phyloP scores from a whole-genome alignment of 257 asterid species.

The Plantago major region DNA sequence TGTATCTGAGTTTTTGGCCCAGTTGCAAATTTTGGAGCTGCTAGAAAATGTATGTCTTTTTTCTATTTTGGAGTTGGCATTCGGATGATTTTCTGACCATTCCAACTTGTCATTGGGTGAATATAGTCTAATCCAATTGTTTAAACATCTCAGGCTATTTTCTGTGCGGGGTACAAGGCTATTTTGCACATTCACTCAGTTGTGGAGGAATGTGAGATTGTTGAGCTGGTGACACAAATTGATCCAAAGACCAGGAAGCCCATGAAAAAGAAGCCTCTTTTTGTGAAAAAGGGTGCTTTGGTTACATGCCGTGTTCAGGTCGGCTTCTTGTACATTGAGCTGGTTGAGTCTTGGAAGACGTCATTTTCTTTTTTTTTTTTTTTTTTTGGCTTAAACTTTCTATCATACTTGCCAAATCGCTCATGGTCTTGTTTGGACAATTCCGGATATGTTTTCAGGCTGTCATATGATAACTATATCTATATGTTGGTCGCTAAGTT shows the following conservation, averaged over 20 bases:
- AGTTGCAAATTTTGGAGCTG: conserved; percentile 83
- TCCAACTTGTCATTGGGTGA: background rate
- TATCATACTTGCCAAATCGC: no score
- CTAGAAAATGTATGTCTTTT: conserved; percentile 69
- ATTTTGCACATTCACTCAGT: conserved; percentile 84
- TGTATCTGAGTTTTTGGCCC: conserved; percentile 80
- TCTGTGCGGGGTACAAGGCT: conserved; percentile 99
- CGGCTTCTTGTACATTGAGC: background rate
- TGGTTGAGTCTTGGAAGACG: no score
- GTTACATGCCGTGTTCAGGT: conserved; percentile 85
- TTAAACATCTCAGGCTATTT: conserved; percentile 59
- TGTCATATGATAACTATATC: no score
- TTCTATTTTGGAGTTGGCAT: background rate
- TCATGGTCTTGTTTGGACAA: no score
- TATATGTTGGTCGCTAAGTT: no score
- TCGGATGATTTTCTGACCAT: background rate
- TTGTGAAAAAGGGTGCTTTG: conserved; percentile 79
- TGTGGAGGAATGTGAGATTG: conserved; percentile 94
- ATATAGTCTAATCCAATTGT: background rate
- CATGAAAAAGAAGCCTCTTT: conserved; percentile 81
- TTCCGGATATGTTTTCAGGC: no score
- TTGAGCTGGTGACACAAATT: conserved; percentile 67
- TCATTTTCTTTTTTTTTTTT: no score
- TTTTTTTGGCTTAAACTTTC: no score
- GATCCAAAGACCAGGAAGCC: conserved; percentile 76